phyloP scores from a whole-genome alignment of 2,329 filamentous ascomycete genomes.

The Apiospora hydei region DNA sequence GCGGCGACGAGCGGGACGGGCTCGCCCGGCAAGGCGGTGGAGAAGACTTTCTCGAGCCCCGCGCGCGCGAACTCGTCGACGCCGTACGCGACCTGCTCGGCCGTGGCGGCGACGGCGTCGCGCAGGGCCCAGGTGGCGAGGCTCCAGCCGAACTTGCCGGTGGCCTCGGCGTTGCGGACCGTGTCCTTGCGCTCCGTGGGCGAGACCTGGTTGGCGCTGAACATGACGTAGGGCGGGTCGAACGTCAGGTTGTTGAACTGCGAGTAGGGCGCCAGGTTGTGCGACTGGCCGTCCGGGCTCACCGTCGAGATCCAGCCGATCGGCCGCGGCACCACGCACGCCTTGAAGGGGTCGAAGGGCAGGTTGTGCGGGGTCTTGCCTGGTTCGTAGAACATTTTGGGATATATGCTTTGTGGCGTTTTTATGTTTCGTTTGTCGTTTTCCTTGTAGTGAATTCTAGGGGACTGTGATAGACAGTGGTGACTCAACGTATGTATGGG shows the following conservation, averaged over 20 bases:
- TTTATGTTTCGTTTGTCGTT: background rate
- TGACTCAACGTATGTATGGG: too few relatives aligned
- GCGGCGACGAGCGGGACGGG: constrained; percentile 59
- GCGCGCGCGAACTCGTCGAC: constrained; percentile 63
- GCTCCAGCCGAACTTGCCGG: constrained; percentile 65
- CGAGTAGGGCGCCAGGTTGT: constrained; percentile 66
- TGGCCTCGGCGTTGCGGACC: constrained; percentile 61
- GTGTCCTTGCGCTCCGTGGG: constrained; percentile 59
- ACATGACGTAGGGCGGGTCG: constrained; percentile 69
- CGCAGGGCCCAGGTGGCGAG: constrained; percentile 64
- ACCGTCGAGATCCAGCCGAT: constrained; percentile 70
- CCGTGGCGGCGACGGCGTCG: constrained; percentile 61
- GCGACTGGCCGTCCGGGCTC: constrained; percentile 47
- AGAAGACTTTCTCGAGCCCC: constrained; percentile 54
- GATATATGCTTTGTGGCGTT: background rate
- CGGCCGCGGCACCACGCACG: constrained; percentile 65
- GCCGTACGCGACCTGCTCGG: constrained; percentile 55
- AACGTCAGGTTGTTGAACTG: constrained; percentile 71
- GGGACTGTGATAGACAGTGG: background rate
- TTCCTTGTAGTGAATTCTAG: background rate
- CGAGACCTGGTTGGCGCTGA: constrained; percentile 63
- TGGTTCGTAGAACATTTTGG: constrained; percentile 27
- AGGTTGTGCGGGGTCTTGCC: constrained; percentile 25
- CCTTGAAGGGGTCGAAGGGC: constrained; percentile 42
- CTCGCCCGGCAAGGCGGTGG: background rate